Conservation (phyloP, 306 rosid species). For the Lathyrus tuberosus region DNA sequence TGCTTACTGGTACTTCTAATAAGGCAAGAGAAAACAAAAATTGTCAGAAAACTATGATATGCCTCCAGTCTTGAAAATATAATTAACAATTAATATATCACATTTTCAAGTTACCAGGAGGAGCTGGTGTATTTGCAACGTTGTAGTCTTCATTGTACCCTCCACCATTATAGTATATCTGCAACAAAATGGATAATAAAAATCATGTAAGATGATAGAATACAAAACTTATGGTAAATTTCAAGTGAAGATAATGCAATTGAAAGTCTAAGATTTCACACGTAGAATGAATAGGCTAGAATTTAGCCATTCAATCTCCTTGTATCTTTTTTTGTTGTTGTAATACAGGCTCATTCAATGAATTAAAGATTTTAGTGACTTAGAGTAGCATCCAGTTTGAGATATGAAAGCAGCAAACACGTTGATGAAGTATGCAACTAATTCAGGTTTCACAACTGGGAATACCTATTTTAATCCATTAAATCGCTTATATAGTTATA, state of each 20-base stretch:
- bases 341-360: slow-evolving; percentile 13
- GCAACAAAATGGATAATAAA: slow-evolving; percentile 32
- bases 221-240: slow-evolving; percentile 22
- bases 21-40: slow-evolving; percentile 27
- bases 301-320: slow-evolving; percentile 12
- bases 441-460: slow-evolving; percentile 17
- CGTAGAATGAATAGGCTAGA: not conserved
- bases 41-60: slow-evolving; percentile 1
- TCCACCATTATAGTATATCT: slow-evolving; percentile 86
- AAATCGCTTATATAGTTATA: not conserved
- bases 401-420: not conserved
- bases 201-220: slow-evolving; percentile 34
- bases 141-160: slow-evolving; percentile 89
- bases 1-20: slow-evolving; percentile 72
- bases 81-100: slow-evolving; percentile 28
- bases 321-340: not conserved
- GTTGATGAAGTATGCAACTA: slow-evolving; percentile 10
- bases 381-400: slow-evolving; percentile 15
- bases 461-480: slow-evolving; percentile 24
- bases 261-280: slow-evolving; percentile 1
- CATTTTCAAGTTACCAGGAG: slow-evolving; percentile 60
- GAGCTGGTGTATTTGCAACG: slow-evolving; percentile 92
- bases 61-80: slow-evolving; percentile 34
- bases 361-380: slow-evolving; percentile 6
- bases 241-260: slow-evolving; percentile 14